These are phyloP conservation scores for Cymbopogon flexuosus DNA, from an alignment of 202 grass and related monocot genomes.

Conservation along the genomic window DNA sequence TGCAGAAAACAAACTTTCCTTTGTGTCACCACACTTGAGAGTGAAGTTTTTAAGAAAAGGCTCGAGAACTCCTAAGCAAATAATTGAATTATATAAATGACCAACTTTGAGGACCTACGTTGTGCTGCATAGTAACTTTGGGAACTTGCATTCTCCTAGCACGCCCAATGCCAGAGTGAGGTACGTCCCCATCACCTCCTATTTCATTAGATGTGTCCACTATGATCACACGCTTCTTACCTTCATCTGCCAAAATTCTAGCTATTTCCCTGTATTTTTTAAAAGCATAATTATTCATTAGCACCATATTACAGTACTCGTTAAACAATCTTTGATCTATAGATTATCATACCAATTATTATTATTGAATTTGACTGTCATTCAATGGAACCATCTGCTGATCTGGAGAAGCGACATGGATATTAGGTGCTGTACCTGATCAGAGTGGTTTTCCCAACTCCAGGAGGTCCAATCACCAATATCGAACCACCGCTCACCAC, in stretches of 20 bases:
- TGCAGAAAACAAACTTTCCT: constrained; percentile 12
- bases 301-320: not conserved
- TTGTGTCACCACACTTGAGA: not conserved
- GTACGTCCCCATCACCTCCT: constrained; percentile 92
- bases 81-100: constrained; percentile 13
- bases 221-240: constrained; percentile 85
- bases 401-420: not conserved
- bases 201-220: constrained; percentile 99
- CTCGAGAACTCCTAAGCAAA: not conserved
- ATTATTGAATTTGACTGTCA: not conserved
- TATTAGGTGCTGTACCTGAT: constrained; percentile 56
- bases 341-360: not conserved
- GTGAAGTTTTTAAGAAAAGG: not conserved
- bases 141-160: constrained; percentile 99
- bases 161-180: constrained; percentile 88
- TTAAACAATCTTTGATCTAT: not conserved
- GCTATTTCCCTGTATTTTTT: constrained; percentile 81
- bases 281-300: constrained; percentile 40
- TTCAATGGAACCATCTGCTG: not conserved
- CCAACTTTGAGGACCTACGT: constrained; percentile 42
- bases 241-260: constrained; percentile 81
- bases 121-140: constrained; percentile 94
- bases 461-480: constrained; percentile 88
- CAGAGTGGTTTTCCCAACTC: constrained; percentile 94
- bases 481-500: constrained; percentile 73